Base-by-base conservation (phyloP, 805 yeast genomes). In the Wickerhamomyces subpelliculosus region DNA sequence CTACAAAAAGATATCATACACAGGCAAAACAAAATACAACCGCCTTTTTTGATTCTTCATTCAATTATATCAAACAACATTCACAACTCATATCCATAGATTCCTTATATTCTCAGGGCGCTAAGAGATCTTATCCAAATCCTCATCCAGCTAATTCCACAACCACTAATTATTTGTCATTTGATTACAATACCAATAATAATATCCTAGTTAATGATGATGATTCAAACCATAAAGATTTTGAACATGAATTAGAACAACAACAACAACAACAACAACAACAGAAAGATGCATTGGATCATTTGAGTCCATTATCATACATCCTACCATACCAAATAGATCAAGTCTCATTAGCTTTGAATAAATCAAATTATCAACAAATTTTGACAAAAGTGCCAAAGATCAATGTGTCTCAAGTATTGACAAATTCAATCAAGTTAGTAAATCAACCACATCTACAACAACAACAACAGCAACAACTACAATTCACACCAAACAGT, bases 21-120 rank as follows among this genome's bases (percentile, higher is more conserved):
- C 54, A 58, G n/a, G 55, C 57, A 1, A 54, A 61, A 32, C 58
- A 58, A 37, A 42, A 61, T 27, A 40, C 62, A 2, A 42, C 61
- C 2, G 49, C 65, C 8, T 65, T 65, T 43, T 65, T 65, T 36
- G 68, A 64, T 38, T 62, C 65, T 21, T 54, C 68, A n/a, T 64
- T 62, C 47, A 65, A 64, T 45, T 52, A 61, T 47, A 44, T 63
- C 42, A 58, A 62, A 37, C 64, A 61, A 37, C 60, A 60, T 41
- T 58, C 59, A 27, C 65, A 64, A 28, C 41, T 62, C 3, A 58
- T 57, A 17, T 31, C 42, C 1, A 14, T 42, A 8, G 56, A 51
- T 27, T 29, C 49, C 4, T 21, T 51, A 9, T n/a, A n/a, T n/a
- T 38, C 45, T 4, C 49, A 46, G 11, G 51, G 49, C 13, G 34